Evolutionary conservation across 23 red algal species (phyloP).

Genomic region (Gracilaria domingensis): DNA sequence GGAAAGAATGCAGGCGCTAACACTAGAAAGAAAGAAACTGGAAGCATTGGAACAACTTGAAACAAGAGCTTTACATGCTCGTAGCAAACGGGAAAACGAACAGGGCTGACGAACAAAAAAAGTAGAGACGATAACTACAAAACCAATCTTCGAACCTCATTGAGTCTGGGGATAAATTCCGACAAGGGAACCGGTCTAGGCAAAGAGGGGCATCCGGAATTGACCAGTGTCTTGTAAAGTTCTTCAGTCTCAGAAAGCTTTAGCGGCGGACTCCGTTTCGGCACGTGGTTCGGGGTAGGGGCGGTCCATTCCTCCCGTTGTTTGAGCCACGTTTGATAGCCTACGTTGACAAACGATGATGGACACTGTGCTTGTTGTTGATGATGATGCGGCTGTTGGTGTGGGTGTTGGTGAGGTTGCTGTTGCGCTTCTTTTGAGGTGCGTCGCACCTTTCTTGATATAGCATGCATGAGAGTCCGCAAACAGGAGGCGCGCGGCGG

Average conservation of each 20-base stretch:
- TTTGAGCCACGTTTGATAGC: conserved; percentile 33
- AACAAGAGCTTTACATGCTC: background rate
- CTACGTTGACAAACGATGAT: conserved; percentile 18
- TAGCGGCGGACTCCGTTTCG: conserved; percentile 23
- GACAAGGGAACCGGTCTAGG: conserved; percentile 48
- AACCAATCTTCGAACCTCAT: conserved; percentile 49
- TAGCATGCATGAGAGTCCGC: conserved; percentile 12
- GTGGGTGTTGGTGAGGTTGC: background rate
- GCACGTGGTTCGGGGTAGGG: background rate
- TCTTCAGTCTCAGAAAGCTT: conserved; percentile 20
- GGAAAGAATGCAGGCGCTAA: conserved; percentile 14
- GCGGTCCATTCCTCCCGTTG: conserved; percentile 43
- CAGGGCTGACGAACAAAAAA: background rate
- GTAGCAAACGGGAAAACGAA: background rate
- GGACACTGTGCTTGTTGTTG: background rate
- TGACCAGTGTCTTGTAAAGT: conserved; percentile 3
- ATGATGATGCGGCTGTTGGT: background rate
- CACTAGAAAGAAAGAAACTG: conserved; percentile 54
- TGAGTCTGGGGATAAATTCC: conserved; percentile 44
- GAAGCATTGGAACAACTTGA: conserved; percentile 64
- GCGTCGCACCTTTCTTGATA: conserved; percentile 21
- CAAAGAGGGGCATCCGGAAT: conserved; percentile 8
- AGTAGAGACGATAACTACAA: background rate
- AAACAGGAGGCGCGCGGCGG: conserved; percentile 23
- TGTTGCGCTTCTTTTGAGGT: background rate